A percentile compares a stretch with the other conserved stretches of the same genome.
phyloP scores from a whole-genome alignment of 306 rosid genomes.

The Ceratonia siliqua region DNA sequence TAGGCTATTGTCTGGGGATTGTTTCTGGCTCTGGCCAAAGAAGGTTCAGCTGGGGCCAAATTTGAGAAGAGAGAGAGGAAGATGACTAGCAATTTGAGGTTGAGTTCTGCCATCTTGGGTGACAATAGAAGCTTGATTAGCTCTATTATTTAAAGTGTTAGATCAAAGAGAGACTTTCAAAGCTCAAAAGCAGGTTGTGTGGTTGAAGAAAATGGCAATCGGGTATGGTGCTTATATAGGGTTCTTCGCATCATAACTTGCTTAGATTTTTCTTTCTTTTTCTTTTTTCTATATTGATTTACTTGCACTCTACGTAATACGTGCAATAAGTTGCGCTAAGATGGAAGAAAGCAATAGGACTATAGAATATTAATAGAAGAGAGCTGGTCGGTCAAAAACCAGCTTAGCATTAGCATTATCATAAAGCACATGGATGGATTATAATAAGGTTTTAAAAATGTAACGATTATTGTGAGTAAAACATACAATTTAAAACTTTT shows the following conservation, averaged over 20 bases:
- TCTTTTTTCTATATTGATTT: background rate
- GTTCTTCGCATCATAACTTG: constrained; percentile 4
- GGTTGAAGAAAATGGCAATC: constrained; percentile 6
- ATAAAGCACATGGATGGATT: too few relatives aligned
- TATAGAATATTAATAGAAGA: background rate
- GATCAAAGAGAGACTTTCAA: background rate
- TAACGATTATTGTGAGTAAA: too few relatives aligned
- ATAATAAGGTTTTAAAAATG: too few relatives aligned
- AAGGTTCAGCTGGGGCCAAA: background rate
- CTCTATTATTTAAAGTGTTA: background rate
- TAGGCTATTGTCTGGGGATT: constrained; percentile 13
- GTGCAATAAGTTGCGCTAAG: constrained; percentile 5
- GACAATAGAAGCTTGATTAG: background rate
- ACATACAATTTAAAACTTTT: too few relatives aligned
- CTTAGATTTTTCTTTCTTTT: background rate
- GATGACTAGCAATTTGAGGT: constrained; percentile 19
- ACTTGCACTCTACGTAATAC: constrained; percentile 26
- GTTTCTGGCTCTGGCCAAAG: background rate
- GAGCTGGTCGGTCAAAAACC: background rate
- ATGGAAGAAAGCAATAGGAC: background rate
- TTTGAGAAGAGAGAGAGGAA: constrained; percentile 13
- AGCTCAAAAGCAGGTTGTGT: background rate
- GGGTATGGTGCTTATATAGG: constrained; percentile 20
- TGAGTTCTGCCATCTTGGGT: constrained; percentile 32
- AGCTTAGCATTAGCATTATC: too few relatives aligned